These are phyloP conservation scores for Leptographium radiaticola DNA, from an alignment of 2,329 filamentous ascomycete species.

Conservation along the genomic window DNA sequence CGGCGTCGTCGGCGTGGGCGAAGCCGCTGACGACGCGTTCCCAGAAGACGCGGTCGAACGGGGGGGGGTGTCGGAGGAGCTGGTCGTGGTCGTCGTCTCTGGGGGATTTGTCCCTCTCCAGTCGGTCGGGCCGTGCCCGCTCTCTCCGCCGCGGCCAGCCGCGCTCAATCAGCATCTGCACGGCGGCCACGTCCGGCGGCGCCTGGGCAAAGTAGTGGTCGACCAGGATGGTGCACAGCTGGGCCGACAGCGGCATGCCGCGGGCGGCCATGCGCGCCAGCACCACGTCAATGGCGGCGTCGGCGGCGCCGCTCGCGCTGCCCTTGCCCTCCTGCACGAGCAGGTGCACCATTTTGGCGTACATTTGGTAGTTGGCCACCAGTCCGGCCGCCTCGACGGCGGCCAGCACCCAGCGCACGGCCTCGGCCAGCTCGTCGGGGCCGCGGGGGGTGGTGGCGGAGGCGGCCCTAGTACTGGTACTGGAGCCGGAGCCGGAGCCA, in stretches of 20 bases:
- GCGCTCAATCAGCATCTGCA: slow-evolving; percentile 49
- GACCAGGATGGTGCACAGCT: slow-evolving; percentile 65
- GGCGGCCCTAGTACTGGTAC: no score
- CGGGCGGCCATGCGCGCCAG: slow-evolving; percentile 46
- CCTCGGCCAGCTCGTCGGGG: slow-evolving; percentile 1
- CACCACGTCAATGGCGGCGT: slow-evolving; percentile 43
- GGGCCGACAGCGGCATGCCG: slow-evolving; percentile 39
- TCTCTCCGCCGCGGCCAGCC: slow-evolving; percentile 8
- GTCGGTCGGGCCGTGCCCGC: background rate
- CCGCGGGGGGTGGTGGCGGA: background rate
- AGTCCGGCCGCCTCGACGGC: slow-evolving; percentile 46
- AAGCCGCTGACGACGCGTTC: slow-evolving; percentile 59
- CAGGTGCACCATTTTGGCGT: slow-evolving; percentile 56
- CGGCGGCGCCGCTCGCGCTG: slow-evolving; percentile 13
- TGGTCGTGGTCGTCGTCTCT: background rate
- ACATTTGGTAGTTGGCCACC: slow-evolving; percentile 47
- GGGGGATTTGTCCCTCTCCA: background rate
- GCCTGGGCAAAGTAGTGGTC: slow-evolving; percentile 49
- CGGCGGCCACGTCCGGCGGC: slow-evolving; percentile 45
- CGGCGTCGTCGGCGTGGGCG: slow-evolving; percentile 36
- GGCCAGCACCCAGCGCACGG: slow-evolving; percentile 39
- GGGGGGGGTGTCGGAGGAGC: background rate
- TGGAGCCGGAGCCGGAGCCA: no score
- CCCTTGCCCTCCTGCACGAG: slow-evolving; percentile 33
- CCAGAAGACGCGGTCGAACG: slow-evolving; percentile 51